Evolutionary conservation across 129 eudicot genomes (phyloP), one percentile per base, ranked within the genome.

Genomic region (Chrysanthemum makinoi): DNA sequence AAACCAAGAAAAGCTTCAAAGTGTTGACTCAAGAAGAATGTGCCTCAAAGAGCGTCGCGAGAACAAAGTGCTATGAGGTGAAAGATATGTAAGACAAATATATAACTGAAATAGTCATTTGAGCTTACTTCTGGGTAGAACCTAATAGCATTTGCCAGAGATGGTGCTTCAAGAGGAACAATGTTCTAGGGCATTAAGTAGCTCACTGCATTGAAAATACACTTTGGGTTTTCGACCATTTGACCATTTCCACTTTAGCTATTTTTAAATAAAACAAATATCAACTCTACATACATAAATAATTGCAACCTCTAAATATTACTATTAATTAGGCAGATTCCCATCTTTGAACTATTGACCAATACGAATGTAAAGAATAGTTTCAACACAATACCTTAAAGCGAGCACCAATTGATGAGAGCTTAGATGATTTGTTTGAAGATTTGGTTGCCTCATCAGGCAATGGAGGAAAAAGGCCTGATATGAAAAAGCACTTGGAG

Each of bases 331-430:
- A 3, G 39, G 16, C 20, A 74, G 44, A 43, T 72, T 18, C 57
- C 51, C 56, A 46, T 22, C 39, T 58, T 2, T 15, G 17, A 28
- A 72, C 61, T 33, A 13, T 35, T 49, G 16, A 62, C 46, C 51
- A 66, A 59, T 24, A 66, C 26, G 22, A 18, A 2, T 55, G 13
- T 43, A 53, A 65, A 12, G 33, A 64, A 54, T 19, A 18, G 3
- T 54, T 68, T 44, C 8, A 52, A 19, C 59, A 14, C 10, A 65
- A 4, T 68, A 90, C 98, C 98, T 90, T 94, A 72, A 94, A 90
- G 68, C 91, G 86, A 73, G 98, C 80, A 77, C 98, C 98, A 65
- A 94, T 87, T 43, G 97, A 94, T 54, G 98, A 86, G 85, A 94
- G 90, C 86, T 94, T 94, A 49, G 98, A 82, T 56, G 98, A 94